phyloP scores from a whole-genome alignment of 2,329 filamentous ascomycete genomes.

The Penicillium thymicola region DNA sequence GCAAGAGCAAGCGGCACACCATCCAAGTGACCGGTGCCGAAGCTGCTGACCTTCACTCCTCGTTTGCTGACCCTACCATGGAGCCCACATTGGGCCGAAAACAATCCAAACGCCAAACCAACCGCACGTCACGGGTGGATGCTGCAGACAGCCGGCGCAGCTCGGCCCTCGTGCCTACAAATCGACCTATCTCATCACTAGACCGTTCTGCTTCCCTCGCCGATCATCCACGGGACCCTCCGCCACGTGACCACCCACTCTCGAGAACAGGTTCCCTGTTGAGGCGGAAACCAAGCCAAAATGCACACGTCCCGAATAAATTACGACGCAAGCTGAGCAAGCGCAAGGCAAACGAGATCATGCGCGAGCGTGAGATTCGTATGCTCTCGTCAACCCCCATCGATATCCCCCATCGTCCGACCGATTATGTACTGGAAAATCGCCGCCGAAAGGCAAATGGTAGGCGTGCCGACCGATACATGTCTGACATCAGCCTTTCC shows the following conservation, averaged over 20 bases:
- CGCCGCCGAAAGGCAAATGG: slow-evolving; percentile 53
- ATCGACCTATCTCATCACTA: slow-evolving; percentile 18
- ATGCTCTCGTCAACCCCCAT: slow-evolving; percentile 70
- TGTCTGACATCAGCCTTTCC: slow-evolving; percentile 73
- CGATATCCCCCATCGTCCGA: slow-evolving; percentile 60
- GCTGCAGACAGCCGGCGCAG: slow-evolving; percentile 20
- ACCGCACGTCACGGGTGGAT: slow-evolving; percentile 27
- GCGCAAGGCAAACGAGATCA: slow-evolving; percentile 68
- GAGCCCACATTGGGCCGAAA: slow-evolving; percentile 30
- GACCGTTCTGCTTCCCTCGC: slow-evolving; percentile 23
- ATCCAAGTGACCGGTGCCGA: slow-evolving; percentile 55
- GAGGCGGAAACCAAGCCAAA: slow-evolving; percentile 58
- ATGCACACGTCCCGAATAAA: slow-evolving; percentile 50
- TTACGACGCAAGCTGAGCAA: slow-evolving; percentile 72
- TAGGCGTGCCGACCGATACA: slow-evolving; percentile 58
- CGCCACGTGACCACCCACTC: slow-evolving; percentile 34
- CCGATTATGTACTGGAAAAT: slow-evolving; percentile 52
- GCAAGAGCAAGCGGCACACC: slow-evolving; percentile 66
- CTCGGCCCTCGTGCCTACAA: slow-evolving; percentile 12
- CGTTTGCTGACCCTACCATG: slow-evolving; percentile 32
- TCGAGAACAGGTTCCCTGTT: slow-evolving; percentile 49
- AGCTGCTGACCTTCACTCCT: slow-evolving; percentile 34
- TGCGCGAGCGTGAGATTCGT: slow-evolving; percentile 83
- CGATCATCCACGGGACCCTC: slow-evolving; percentile 15
- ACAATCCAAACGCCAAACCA: slow-evolving; percentile 36